phyloP scores from a whole-genome alignment of 768 basidiomycete species.

The Serpula lacrymans region DNA sequence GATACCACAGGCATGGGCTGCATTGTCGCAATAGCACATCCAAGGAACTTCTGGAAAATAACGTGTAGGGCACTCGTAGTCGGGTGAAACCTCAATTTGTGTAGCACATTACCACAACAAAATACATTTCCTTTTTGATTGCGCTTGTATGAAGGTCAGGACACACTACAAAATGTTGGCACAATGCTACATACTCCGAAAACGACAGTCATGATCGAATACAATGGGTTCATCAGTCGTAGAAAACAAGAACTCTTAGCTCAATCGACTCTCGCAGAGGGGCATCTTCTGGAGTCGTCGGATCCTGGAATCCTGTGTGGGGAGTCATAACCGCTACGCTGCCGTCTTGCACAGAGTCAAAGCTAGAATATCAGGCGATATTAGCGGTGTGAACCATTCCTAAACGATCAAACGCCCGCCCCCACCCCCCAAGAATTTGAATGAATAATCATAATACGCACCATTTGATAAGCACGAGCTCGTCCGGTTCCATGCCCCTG shows the following conservation, averaged over 20 bases:
- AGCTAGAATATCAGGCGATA: slow-evolving; percentile 14
- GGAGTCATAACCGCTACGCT: slow-evolving; percentile 30
- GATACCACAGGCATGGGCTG: no score
- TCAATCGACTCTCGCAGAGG: slow-evolving; percentile 33
- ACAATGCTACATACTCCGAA: no score
- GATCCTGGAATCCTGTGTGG: slow-evolving; percentile 34
- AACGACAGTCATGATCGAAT: no score
- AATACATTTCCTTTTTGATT: no score
- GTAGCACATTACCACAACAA: no score
- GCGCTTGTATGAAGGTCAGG: no score
- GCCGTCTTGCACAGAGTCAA: slow-evolving; percentile 33
- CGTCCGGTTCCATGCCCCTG: slow-evolving; percentile 41
- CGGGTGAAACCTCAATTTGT: no score
- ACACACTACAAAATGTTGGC: no score
- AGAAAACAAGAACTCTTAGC: slow-evolving; percentile 33
- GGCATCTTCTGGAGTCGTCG: slow-evolving; percentile 26
- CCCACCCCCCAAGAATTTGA: no score
- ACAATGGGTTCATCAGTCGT: slow-evolving; percentile 18
- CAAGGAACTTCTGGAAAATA: no score
- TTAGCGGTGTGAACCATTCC: neutral
- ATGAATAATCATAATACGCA: slow-evolving; percentile 21
- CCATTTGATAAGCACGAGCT: slow-evolving; percentile 48
- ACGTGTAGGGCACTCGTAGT: no score
- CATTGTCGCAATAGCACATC: no score
- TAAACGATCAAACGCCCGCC: neutral